Evolutionary conservation across 495 filamentous ascomycete genomes (phyloP), one percentile per base, ranked within the genome.

Genomic region (Xylaria acuta): DNA sequence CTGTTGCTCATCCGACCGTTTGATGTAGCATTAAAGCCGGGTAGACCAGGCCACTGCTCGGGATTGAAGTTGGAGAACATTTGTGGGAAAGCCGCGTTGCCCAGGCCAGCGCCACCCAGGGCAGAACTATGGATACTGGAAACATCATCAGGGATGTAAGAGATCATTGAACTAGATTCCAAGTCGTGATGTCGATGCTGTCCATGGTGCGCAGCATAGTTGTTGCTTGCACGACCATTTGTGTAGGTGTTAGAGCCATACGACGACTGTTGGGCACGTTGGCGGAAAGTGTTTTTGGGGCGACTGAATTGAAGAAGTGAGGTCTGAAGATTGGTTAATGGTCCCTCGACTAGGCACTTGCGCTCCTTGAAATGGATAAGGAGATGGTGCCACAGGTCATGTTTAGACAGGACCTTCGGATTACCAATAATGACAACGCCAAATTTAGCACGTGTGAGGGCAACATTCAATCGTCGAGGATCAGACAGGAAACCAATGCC

Each of bases 401-500:
- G 96, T 84, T 98, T 99, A 32, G 94, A 95, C 47, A 99, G 82
- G 53, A 99, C 96, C 84, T 99, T 99, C 11, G 96, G 96, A 79
- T 99, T 99, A 60, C 97, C 96, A 22, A 99, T 90, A 72, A 99
- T 97, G 58, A 97, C 96, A 64, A 98, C 82, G 60, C 96, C 96
- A 81, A 93, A 99, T 82, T 97, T 97, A 51, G 96, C 97, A 80
- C 96, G 93, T 64, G 96, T 99, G 64, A 99, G 89, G 20, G 96
- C 96, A n/a, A 99, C 96, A 79, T 99, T 99, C 75, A 99, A 90
- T 86, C 96, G 97, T 74, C 96, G 94, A 54, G 96, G 96, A 75
- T 99, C 96, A 73, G 95, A 98, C 85, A 99, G 88, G 87, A 99
- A 99, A 82, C 96, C 96, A 77, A 99, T 98, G 73, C 96, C 96